Evolutionary conservation across 2,329 filamentous ascomycete genomes (phyloP), one percentile per base, ranked within the genome.

Genomic region (Colletotrichum euphorbiae): DNA sequence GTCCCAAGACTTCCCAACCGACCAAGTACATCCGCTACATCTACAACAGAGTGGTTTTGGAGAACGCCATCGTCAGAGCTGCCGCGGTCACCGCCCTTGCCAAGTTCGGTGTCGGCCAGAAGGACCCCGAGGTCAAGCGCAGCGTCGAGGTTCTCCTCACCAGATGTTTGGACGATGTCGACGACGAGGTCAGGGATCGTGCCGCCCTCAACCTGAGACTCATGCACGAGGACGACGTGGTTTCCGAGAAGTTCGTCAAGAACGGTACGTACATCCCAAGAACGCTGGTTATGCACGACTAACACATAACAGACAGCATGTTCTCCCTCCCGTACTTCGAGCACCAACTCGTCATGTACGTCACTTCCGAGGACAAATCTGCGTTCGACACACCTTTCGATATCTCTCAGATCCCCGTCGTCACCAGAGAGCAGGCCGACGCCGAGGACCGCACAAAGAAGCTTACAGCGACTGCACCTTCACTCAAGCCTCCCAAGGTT

Each of bases 21-120:
- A 98, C 96, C 64, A 98, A 99, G 85, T 99, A 98, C 79, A 97
- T 99, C 74, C 93, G 96, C 66, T 99, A 98, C 81, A 99, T 99
- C 77, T 99, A 99, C 85, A 99, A 99, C 83, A 90, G 96, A 68
- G 95, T 99, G 21, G 96, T 99, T 15, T 83, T 99, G 59, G 96
- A 99, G 81, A 99, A 99, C 77, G 94, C 96, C 45, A 94, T 98
- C 71, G 94, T 99, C 19, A 89, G 96, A 73, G 96, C 96, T 55
- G 94, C 96, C 9, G 96, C 96, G 59, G 97, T 98, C 24, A 98
- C 96, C 24, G 96, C 96, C 3, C 82, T 99, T 70, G 93, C 95
- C 75, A 99, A 98, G 80, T 99, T 99, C 76, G 96, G 96, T 74
- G 95, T 98, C 67, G 94, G 93, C 38, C 96, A 98, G 80, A 94